phyloP scores from a whole-genome alignment of 257 asterid species.

The Euphrasia confusa region DNA sequence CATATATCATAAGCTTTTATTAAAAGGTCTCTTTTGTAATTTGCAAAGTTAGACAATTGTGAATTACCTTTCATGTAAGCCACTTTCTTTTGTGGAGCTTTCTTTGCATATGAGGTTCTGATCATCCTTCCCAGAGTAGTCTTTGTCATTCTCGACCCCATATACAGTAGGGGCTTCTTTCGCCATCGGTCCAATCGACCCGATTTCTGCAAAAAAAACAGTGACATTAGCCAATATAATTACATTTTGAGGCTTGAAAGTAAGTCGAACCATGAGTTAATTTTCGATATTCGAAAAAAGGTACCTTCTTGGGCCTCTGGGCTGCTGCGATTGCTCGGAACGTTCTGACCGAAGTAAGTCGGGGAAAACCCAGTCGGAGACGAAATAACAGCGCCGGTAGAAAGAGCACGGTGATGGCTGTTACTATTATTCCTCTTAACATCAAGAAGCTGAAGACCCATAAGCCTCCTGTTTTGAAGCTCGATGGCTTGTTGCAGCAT shows the following conservation, averaged over 20 bases:
- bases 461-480: slow-evolving; percentile 50
- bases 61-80: no score
- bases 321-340: not conserved
- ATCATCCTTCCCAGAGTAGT: no score
- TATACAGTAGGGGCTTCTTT: no score
- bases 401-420: slow-evolving; percentile 52
- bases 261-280: no score
- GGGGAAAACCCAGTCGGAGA: slow-evolving; percentile 49
- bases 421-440: slow-evolving; percentile 46
- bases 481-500: slow-evolving; percentile 61
- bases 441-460: slow-evolving; percentile 63
- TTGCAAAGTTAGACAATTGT: not conserved
- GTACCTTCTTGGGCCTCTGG: slow-evolving; percentile 18
- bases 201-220: slow-evolving; percentile 37
- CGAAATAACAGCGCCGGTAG: slow-evolving; percentile 41
- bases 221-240: no score
- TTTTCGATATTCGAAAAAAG: not conserved
- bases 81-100: no score
- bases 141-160: no score
- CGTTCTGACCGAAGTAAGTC: slow-evolving; percentile 32
- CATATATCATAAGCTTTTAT: not conserved
- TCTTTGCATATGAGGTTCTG: no score
- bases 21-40: not conserved
- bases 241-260: no score
- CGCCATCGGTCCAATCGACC: no score